A percentile compares a stretch with the other conserved stretches of the same genome.
phyloP scores from a whole-genome alignment of 139 green algal genomes.

The Medakamo hakoo region DNA sequence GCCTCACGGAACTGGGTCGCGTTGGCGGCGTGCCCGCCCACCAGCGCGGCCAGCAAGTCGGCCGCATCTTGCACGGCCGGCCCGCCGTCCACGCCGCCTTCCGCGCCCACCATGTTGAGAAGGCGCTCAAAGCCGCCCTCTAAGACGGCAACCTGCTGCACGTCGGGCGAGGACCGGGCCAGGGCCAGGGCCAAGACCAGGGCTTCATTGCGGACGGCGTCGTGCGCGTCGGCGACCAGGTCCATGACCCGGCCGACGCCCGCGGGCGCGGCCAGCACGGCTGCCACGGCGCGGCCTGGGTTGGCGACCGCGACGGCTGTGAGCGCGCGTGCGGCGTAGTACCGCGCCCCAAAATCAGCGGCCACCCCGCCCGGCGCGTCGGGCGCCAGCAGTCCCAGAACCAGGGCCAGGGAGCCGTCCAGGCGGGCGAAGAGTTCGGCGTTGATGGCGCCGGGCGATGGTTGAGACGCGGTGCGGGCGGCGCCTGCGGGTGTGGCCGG shows the following conservation, averaged over 20 bases:
- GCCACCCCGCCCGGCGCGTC: slow-evolving; percentile 29
- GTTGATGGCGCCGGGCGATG: slow-evolving; percentile 33
- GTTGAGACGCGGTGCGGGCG: too few species aligned
- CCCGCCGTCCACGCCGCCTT: slow-evolving; percentile 51
- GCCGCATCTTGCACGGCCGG: slow-evolving; percentile 57
- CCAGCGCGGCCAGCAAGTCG: slow-evolving; percentile 48
- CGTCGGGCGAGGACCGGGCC: slow-evolving; percentile 32
- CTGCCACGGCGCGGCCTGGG: slow-evolving; percentile 20
- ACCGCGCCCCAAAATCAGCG: slow-evolving; percentile 69
- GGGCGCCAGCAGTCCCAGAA: slow-evolving; percentile 51
- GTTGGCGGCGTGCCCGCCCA: slow-evolving; percentile 35
- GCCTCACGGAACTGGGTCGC: slow-evolving; percentile 1
- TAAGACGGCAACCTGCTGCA: slow-evolving; percentile 79
- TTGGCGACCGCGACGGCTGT: slow-evolving; percentile 24
- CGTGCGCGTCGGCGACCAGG: slow-evolving; percentile 42
- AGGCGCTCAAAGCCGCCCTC: slow-evolving; percentile 70
- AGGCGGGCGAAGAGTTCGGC: slow-evolving; percentile 49
- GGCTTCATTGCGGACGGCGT: slow-evolving; percentile 58
- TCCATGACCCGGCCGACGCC: slow-evolving; percentile 67
- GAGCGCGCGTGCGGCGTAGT: slow-evolving; percentile 63
- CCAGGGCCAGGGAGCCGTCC: slow-evolving; percentile 30
- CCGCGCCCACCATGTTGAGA: slow-evolving; percentile 48
- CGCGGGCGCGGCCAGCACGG: slow-evolving; percentile 46
- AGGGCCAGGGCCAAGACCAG: slow-evolving; percentile 58
- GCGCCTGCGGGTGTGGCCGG: too few species aligned